Base-by-base conservation (phyloP, 2,329 filamentous ascomycete genomes). In the Neonectria punicea region DNA sequence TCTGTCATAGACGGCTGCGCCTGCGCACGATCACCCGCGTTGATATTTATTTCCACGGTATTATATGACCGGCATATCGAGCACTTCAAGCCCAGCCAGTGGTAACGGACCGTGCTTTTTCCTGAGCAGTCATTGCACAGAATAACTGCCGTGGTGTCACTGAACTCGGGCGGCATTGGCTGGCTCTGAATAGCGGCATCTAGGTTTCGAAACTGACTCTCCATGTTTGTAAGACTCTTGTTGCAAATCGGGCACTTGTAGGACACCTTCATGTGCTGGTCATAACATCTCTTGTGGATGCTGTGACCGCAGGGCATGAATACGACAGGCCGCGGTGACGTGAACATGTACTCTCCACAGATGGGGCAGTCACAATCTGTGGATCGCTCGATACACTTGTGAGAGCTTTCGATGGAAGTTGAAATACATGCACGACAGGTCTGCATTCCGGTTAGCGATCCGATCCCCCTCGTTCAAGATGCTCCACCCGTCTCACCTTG, bases 161-260 rank as follows among this genome's bases (percentile, higher is more conserved):
- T 85, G 74, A 94, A 97, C 68, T 97, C 92, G 6, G 85, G 81
- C 0, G 96, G 96, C 94, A 99, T 98, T 2, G 96, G 96, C 76
- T 99, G 96, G 49, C 87, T 86, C 69, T 92, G 87, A 65, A 99
- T 97, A 54, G 93, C 91, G 57, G 94, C 88, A 74, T 98, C 95
- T 36, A 98, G 82, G 71, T 96, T 96, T 53, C 93, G 90, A 82
- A 98, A 99, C 72, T 97, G 92, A 41, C 93, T 88, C 76, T 98
- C 95, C 95, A 99, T 99, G 76, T 98, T 98, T 70, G 93, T 89
- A n/a, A 97, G 91, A 69, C 93, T 97, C 80, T 96, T 97, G 81
- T 92, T 97, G 85, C 96, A 99, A 53, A 98, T 94, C 1, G 95
- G 96, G 74, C 96, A 99, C 75, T 95, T 97, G 82, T 98, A 99